phyloP scores from a whole-genome alignment of 371 early-diverging fungal species.

The Mortierella sp. region DNA sequence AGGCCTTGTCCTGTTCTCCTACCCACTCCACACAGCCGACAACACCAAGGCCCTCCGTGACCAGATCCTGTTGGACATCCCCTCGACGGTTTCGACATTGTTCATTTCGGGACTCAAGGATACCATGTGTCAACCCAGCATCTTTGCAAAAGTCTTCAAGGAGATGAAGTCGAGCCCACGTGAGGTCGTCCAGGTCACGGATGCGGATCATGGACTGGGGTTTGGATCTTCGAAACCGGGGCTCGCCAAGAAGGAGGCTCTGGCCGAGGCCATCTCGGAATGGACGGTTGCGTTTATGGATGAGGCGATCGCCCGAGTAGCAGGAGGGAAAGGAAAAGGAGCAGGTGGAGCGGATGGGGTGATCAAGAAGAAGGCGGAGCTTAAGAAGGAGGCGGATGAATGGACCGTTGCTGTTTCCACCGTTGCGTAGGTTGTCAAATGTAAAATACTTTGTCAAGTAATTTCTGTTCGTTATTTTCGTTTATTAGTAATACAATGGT shows the following conservation, averaged over 20 bases:
- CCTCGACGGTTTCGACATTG: conserved; percentile 21
- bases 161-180: conserved; percentile 39
- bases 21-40: conserved; percentile 44
- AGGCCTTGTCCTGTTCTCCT: conserved; percentile 37
- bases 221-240: conserved; percentile 39
- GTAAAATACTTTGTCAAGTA: neutral
- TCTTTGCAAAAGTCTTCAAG: conserved; percentile 40
- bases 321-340: neutral
- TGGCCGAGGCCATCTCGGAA: conserved; percentile 25
- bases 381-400: conserved; percentile 40
- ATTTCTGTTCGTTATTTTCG: neutral
- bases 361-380: conserved; percentile 33
- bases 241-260: conserved; percentile 33
- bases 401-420: conserved; percentile 40
- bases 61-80: conserved; percentile 45
- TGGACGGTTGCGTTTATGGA: conserved; percentile 42
- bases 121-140: conserved; percentile 38
- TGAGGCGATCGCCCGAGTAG: conserved; percentile 21
- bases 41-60: conserved; percentile 44
- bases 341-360: neutral
- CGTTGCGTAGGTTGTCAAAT: neutral
- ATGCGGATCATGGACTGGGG: conserved; percentile 46
- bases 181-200: conserved; percentile 32
- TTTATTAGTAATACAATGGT: conserved; percentile 16
- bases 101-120: conserved; percentile 50